Percentiles rank a stretch among this genome's conserved stretches.
phyloP scores from a whole-genome alignment of 2,329 filamentous ascomycete genomes.

The Penicillium griseofulvum region DNA sequence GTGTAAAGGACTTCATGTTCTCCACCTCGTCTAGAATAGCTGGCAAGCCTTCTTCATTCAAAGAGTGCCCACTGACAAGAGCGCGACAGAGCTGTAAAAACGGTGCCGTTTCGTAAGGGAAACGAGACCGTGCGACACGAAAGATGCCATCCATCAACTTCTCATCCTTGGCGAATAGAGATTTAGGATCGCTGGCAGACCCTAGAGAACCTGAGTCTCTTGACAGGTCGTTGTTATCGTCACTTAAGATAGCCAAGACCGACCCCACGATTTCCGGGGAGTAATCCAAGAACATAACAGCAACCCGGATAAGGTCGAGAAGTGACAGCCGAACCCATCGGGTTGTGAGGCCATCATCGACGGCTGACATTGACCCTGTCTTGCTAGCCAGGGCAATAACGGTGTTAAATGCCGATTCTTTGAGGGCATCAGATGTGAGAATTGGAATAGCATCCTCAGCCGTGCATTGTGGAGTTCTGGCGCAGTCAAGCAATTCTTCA shows the following conservation, averaged over 20 bases:
- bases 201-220: slow-evolving; percentile 19
- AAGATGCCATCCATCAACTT: slow-evolving; percentile 60
- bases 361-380: slow-evolving; percentile 49
- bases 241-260: slow-evolving; percentile 63
- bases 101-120: slow-evolving; percentile 80
- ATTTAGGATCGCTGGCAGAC: slow-evolving; percentile 40
- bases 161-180: slow-evolving; percentile 57
- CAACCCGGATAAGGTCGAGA: slow-evolving; percentile 68
- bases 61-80: slow-evolving; percentile 52
- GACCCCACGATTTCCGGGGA: slow-evolving; percentile 67
- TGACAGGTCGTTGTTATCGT: slow-evolving; percentile 26
- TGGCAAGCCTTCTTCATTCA: slow-evolving; percentile 49
- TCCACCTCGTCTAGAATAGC: slow-evolving; percentile 64
- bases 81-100: slow-evolving; percentile 71
- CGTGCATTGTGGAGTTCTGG: slow-evolving; percentile 37
- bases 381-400: slow-evolving; percentile 45
- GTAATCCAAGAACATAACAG: slow-evolving; percentile 67
- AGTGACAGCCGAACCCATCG: slow-evolving; percentile 64
- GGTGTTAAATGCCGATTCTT: slow-evolving; percentile 49
- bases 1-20: slow-evolving; percentile 71
- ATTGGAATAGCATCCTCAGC: slow-evolving; percentile 49
- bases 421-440: slow-evolving; percentile 48
- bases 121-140: slow-evolving; percentile 68
- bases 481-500: slow-evolving; percentile 49
- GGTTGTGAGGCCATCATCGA: slow-evolving; percentile 54